Evolutionary conservation across 2,329 filamentous ascomycete species (phyloP).

Genomic region (Cladophialophora exuberans): DNA sequence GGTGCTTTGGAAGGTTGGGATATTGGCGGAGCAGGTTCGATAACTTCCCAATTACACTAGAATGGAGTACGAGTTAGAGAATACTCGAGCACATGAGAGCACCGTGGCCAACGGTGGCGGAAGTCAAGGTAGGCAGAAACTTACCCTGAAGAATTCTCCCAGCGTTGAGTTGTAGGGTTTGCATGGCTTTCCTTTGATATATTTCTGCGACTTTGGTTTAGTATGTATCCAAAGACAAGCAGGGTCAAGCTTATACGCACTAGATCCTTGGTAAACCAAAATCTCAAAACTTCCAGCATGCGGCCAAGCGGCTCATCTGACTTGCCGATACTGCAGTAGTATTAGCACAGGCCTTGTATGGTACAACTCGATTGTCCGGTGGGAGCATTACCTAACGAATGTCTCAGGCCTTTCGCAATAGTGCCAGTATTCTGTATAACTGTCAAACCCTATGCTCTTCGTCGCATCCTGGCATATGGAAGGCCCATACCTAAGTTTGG

Average conservation of each 20-base stretch:
- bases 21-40: conserved; percentile 73
- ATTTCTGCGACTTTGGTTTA: conserved; percentile 65
- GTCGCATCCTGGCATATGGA: not conserved
- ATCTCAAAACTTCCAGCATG: conserved; percentile 91
- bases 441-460: conserved; percentile 19
- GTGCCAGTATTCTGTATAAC: conserved; percentile 86
- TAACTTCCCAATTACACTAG: conserved; percentile 93
- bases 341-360: conserved; percentile 42
- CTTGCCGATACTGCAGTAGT: conserved; percentile 68
- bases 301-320: conserved; percentile 89
- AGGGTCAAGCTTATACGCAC: conserved; percentile 42
- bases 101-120: not conserved
- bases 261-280: conserved; percentile 98
- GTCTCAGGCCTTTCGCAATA: conserved; percentile 95
- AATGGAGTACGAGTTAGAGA: not conserved
- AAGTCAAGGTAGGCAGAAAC: conserved; percentile 38
- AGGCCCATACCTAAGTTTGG: conserved; percentile 74
- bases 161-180: conserved; percentile 98
- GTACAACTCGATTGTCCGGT: not conserved
- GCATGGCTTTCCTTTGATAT: conserved; percentile 96
- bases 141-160: conserved; percentile 93
- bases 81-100: not conserved
- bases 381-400: conserved; percentile 64
- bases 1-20: conserved; percentile 36
- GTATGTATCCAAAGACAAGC: conserved; percentile 13